Percentiles rank a stretch among this genome's conserved stretches.
Evolutionary conservation across 2,329 filamentous ascomycete genomes (phyloP).

Genomic region (Xylariaceae sp.): DNA sequence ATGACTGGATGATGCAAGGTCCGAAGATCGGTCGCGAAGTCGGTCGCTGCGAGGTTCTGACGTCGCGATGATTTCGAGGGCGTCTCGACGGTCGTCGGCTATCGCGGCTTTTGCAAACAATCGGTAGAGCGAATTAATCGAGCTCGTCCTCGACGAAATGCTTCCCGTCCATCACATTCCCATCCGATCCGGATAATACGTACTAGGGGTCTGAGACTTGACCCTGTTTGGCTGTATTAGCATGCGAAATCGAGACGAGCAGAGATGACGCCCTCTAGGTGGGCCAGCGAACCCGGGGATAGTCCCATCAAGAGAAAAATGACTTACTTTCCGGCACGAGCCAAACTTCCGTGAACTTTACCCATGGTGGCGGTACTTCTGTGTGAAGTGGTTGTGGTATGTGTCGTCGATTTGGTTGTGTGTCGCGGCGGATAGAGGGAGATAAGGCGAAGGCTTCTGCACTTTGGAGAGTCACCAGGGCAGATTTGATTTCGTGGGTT

Average conservation of each 20-base stretch:
- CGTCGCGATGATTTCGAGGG: neutral
- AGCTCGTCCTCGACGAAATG: neutral
- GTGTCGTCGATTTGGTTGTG: constrained; percentile 9
- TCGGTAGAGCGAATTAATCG: neutral
- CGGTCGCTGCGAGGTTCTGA: neutral
- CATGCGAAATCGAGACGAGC: constrained; percentile 33
- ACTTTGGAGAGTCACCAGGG: constrained; percentile 6
- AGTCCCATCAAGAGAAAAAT: constrained; percentile 34
- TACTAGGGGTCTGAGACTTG: constrained; percentile 93
- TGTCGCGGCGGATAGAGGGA: constrained; percentile 5
- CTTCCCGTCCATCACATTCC: neutral
- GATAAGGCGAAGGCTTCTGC: constrained; percentile 4
- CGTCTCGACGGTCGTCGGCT: neutral
- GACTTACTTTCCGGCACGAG: constrained; percentile 78
- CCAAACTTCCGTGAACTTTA: constrained; percentile 44
- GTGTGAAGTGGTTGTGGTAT: constrained; percentile 21
- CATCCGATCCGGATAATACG: constrained; percentile 33
- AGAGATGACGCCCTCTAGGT: constrained; percentile 36
- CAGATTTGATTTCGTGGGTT: constrained; percentile 18
- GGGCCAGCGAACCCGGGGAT: constrained; percentile 40
- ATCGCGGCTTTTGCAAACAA: neutral
- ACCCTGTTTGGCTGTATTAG: constrained; percentile 43
- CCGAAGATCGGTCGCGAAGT: neutral
- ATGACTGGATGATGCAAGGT: neutral
- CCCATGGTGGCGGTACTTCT: constrained; percentile 31